Evolutionary conservation across 78 protist species (phyloP), one percentile per base, ranked within the genome.

Genomic region (Speleostelium caveatum): DNA sequence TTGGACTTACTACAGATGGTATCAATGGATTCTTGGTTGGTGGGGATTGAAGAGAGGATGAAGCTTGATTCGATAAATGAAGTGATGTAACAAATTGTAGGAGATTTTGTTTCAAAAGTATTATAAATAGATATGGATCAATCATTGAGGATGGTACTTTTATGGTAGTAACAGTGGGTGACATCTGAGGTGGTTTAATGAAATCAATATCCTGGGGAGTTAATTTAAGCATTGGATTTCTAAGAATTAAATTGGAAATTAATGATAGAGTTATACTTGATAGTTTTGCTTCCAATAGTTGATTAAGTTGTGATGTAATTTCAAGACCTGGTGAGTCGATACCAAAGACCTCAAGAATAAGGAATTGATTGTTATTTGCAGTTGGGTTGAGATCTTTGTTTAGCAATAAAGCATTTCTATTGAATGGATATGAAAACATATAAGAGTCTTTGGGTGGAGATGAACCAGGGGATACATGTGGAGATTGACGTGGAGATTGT

Each of bases 161-260:
- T 41, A 69, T 67, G 24, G 51, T 53, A 22, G 56, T 41, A 19
- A 51, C 17, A 14, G 85, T 41, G 33, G 94, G 94, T 1, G 65
- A 22, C 16, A 24, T 65, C 12, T 24, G 30, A 14, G 94, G 75
- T 22, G 89, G 89, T 58, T 78, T 69, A 14, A 88, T 88, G 41
- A 88, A 88, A 14, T 88, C 89, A 10, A 88, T 74, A 53, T 88
- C 94, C 21, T 75, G 75, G 6, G 55, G 71, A 26, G 86, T 74
- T 12, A 88, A 32, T 67, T 88, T 88, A 14, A 88, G 28, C 86
- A 88, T 62, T 42, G 94, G 94, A 56, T 88, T 88, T 28, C 94
- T 35, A 51, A 71, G 53, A 24, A 88, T 61, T 26, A 88, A 39
- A 8, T 38, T 22, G 22, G 87, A 63, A 2, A 88, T 75, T 21